Evolutionary conservation across 495 filamentous ascomycete species (phyloP).

Genomic region (Lophiotrema nucula): DNA sequence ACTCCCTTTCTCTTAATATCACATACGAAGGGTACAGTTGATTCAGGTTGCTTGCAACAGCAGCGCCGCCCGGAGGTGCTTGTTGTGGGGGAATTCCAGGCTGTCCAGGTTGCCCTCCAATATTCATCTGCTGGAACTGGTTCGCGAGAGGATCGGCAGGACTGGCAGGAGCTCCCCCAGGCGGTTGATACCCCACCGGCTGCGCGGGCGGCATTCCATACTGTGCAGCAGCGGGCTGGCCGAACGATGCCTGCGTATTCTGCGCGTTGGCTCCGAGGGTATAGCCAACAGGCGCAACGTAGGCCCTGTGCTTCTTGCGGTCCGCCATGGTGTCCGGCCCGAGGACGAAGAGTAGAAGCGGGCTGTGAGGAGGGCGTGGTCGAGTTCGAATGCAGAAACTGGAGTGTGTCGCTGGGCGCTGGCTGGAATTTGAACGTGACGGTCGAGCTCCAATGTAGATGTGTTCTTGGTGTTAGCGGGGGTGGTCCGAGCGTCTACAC

Average conservation of each 20-base stretch:
- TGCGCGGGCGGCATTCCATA: conserved; percentile 36
- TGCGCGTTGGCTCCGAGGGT: not conserved
- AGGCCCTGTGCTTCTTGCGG: conserved; percentile 78
- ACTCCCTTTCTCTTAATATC: too few relatives aligned
- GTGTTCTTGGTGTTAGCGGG: conserved; percentile 21
- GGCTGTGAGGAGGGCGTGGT: not conserved
- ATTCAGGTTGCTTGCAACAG: conserved; percentile 65
- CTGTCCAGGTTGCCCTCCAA: conserved; percentile 20
- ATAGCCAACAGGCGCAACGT: conserved; percentile 69
- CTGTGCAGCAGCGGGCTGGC: too few relatives aligned
- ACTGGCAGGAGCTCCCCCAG: conserved; percentile 3
- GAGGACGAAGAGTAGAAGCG: too few relatives aligned
- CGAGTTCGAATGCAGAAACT: not conserved
- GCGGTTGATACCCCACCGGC: conserved; percentile 29
- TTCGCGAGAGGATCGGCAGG: conserved; percentile 21
- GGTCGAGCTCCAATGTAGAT: conserved; percentile 24
- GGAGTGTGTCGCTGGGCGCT: not conserved
- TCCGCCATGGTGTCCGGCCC: conserved; percentile 31
- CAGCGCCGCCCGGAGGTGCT: conserved; percentile 41
- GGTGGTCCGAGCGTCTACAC: too few relatives aligned
- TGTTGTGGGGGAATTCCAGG: conserved; percentile 28
- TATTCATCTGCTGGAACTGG: conserved; percentile 37
- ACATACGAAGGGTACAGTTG: conserved; percentile 90
- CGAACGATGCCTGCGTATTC: too few relatives aligned
- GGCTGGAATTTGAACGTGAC: conserved; percentile 1